Percentiles rank a stretch among this genome's conserved stretches.
Conservation (phyloP, 192 early-diverging fungal species). For the Lobosporangium transversale region DNA sequence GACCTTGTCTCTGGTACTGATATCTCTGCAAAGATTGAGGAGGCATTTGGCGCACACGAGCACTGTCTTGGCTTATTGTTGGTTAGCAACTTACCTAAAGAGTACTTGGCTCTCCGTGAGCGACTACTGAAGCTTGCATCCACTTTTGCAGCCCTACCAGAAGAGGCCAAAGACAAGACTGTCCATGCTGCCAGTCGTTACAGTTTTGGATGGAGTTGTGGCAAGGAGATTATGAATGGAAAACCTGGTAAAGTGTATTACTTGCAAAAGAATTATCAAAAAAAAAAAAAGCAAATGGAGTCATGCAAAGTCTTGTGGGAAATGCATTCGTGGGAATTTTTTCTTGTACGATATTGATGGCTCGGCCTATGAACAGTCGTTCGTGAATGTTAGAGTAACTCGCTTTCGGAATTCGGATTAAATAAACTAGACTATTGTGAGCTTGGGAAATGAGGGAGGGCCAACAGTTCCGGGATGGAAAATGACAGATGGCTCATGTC, state of each 20-base stretch:
- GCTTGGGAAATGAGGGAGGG: too few species aligned
- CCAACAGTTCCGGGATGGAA: background rate
- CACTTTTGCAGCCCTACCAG: constrained; percentile 63
- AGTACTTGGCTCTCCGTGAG: constrained; percentile 54
- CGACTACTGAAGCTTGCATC: constrained; percentile 63
- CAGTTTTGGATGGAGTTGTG: constrained; percentile 77
- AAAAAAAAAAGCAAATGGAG: background rate
- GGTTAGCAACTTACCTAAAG: constrained; percentile 65
- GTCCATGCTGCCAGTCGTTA: constrained; percentile 65
- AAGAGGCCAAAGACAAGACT: constrained; percentile 55
- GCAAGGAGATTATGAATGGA: constrained; percentile 74
- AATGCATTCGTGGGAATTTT: background rate
- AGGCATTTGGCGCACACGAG: constrained; percentile 65
- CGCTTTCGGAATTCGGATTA: background rate
- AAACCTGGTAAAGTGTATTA: constrained; percentile 61
- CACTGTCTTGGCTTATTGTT: constrained; percentile 66
- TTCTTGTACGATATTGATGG: background rate
- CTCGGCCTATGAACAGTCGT: too few species aligned
- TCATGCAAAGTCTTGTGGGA: too few species aligned
- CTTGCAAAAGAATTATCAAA: background rate
- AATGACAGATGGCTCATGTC: background rate
- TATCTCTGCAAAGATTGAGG: constrained; percentile 53
- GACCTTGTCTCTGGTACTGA: constrained; percentile 55
- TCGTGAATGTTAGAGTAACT: too few species aligned
- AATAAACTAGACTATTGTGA: too few species aligned